Conservation (phyloP, 345 rosid genomes). For the Aquilaria sinensis region DNA sequence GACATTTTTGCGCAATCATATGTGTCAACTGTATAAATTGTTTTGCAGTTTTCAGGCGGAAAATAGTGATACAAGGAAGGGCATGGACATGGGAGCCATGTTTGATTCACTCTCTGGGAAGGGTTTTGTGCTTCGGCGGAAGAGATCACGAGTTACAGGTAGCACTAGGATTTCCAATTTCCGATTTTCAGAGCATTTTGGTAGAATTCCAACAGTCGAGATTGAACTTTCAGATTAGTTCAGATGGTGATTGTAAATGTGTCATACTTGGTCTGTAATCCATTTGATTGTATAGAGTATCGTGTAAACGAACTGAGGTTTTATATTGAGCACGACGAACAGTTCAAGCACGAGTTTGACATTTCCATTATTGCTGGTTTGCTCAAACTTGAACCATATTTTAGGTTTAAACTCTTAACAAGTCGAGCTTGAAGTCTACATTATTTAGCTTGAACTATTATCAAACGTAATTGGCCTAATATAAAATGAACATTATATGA, state of each 20-base stretch:
- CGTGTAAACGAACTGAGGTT: no score
- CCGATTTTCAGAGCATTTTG: conserved; percentile 42
- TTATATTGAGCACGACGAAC: no score
- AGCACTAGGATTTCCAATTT: conserved; percentile 27
- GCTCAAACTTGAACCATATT: no score
- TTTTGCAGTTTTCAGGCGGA: conserved; percentile 50
- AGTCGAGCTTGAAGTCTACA: no score
- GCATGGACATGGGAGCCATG: conserved; percentile 76
- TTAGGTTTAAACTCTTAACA: no score
- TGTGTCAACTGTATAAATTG: background rate
- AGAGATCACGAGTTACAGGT: conserved; percentile 39
- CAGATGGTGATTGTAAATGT: conserved; percentile 5
- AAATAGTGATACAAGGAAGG: conserved; percentile 34
- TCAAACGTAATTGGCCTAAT: no score
- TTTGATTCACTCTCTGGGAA: conserved; percentile 47
- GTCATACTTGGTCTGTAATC: no score
- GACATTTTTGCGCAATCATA: conserved; percentile 7
- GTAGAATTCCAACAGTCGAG: conserved; percentile 35
- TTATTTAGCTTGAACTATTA: no score
- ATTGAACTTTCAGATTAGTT: conserved; percentile 53
- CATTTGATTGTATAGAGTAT: no score
- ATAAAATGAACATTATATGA: no score
- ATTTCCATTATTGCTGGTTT: no score
- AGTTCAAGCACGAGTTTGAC: no score
- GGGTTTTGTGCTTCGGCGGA: conserved; percentile 46